These are phyloP conservation scores for Chlamydomonas sp. DNA, from an alignment of 139 green algal genomes.

Conservation along the genomic window DNA sequence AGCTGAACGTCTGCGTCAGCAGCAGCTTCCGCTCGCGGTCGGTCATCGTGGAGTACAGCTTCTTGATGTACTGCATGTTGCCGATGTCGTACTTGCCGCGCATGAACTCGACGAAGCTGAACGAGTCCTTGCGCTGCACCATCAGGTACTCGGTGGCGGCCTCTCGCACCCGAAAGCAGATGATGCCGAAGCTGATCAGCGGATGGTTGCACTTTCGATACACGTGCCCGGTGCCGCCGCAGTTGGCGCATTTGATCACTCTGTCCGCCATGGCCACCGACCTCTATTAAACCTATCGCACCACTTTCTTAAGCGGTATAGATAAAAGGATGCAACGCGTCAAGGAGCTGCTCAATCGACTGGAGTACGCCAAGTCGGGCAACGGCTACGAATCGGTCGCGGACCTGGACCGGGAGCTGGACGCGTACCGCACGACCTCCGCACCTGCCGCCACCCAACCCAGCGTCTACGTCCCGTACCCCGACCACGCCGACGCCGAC, in stretches of 20 bases:
- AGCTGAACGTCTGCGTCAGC: neutral
- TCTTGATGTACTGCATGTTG: conserved; percentile 9
- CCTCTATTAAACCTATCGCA: no score
- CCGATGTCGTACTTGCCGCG: conserved; percentile 15
- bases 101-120: conserved; percentile 21
- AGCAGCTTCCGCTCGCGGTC: neutral
- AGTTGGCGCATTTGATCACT: conserved; percentile 24
- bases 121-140: conserved; percentile 24
- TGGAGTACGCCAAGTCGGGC: no score
- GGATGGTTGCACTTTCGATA: conserved; percentile 16
- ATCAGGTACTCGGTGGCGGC: conserved; percentile 14
- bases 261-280: no score
- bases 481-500: no score
- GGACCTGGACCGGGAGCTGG: no score
- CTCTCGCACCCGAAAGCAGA: neutral
- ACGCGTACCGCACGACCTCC: no score
- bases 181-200: conserved; percentile 12
- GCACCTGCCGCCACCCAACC: no score
- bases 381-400: no score
- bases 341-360: no score
- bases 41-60: conserved; percentile 17
- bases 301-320: no score
- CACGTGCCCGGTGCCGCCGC: conserved; percentile 11
- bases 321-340: no score
- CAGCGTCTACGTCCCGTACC: no score